phyloP scores from a whole-genome alignment of 208 protist species.

The Wallacemonas sp. region DNA sequence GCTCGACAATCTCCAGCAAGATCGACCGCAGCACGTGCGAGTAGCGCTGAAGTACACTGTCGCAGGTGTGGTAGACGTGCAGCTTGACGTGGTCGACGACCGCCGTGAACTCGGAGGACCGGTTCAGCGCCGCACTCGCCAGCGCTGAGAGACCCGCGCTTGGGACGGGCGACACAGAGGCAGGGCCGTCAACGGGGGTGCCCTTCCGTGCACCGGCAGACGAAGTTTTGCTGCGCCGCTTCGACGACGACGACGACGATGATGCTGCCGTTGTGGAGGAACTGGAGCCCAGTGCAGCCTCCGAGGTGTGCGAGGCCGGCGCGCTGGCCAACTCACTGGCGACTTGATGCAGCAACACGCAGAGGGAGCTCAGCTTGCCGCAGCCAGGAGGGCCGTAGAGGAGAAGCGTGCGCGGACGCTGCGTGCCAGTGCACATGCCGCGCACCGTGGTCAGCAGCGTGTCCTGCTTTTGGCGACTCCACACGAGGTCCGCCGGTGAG shows the following conservation, averaged over 20 bases:
- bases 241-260: too few relatives aligned
- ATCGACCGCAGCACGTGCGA: slow-evolving; percentile 28
- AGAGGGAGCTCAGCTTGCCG: slow-evolving; percentile 68
- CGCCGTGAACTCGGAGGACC: not conserved
- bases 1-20: slow-evolving; percentile 2
- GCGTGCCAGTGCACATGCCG: slow-evolving; percentile 22
- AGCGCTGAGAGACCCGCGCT: not conserved
- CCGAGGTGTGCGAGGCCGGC: not conserved
- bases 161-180: not conserved
- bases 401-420: slow-evolving; percentile 41
- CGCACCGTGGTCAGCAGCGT: slow-evolving; percentile 39
- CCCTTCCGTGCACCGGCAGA: too few relatives aligned
- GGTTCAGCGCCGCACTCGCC: not conserved
- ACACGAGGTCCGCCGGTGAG: slow-evolving; percentile 47
- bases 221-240: too few relatives aligned
- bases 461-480: slow-evolving; percentile 75
- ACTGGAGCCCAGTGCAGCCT: not conserved
- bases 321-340: not conserved
- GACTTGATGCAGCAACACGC: slow-evolving; percentile 40
- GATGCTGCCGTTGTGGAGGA: too few relatives aligned
- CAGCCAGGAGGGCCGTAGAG: slow-evolving; percentile 82
- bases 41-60: slow-evolving; percentile 25
- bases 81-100: not conserved
- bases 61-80: slow-evolving; percentile 41
- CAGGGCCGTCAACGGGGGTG: not conserved